Percentiles rank a stretch among this genome's conserved stretches.
phyloP scores from a whole-genome alignment of 345 rosid species.

The Citrus sp. region DNA sequence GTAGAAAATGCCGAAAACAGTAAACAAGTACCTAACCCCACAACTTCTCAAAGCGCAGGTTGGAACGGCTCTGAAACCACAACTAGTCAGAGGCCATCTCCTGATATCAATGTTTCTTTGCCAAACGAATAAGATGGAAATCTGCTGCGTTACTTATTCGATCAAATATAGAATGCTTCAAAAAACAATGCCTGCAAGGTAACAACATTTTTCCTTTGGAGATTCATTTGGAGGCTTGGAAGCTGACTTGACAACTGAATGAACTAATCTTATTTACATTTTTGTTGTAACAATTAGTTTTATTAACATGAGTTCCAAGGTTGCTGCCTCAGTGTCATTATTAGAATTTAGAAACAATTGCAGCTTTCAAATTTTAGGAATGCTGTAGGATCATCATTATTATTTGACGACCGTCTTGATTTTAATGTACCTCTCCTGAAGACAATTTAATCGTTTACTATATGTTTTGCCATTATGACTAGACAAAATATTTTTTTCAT shows the following conservation, averaged over 20 bases:
- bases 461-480: no score
- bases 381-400: neutral
- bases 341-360: conserved; percentile 13
- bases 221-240: neutral
- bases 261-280: conserved; percentile 6
- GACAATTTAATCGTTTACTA: neutral
- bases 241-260: conserved; percentile 10
- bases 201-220: neutral
- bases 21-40: conserved; percentile 9
- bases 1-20: conserved; percentile 5
- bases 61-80: conserved; percentile 34
- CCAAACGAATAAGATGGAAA: conserved; percentile 24
- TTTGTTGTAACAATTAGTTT: conserved; percentile 12
- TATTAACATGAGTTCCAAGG: neutral
- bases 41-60: conserved; percentile 3
- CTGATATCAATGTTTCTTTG: conserved; percentile 48
- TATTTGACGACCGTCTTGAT: neutral
- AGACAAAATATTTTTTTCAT: neutral
- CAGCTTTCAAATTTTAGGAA: neutral
- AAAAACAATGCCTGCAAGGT: neutral
- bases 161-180: neutral
- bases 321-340: neutral
- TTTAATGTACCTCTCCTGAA: neutral
- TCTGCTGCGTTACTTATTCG: neutral
- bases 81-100: conserved; percentile 36